These are phyloP conservation scores for Metschnikowia proteae DNA, from an alignment of 805 yeast genomes.

Conservation along the genomic window DNA sequence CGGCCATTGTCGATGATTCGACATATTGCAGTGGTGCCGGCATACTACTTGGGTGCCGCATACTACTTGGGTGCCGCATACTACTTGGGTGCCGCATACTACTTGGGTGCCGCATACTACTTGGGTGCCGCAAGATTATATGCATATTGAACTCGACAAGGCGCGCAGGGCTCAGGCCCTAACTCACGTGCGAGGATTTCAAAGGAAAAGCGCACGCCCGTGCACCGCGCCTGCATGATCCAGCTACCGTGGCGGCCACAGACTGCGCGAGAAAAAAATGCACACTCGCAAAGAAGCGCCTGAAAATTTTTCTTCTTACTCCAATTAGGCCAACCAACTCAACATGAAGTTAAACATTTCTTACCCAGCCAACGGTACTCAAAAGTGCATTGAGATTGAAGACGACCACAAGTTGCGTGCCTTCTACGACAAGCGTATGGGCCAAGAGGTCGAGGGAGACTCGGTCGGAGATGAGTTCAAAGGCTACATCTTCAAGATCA, in stretches of 20 bases:
- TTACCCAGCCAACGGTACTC: conserved; percentile 99
- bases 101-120: too few species aligned
- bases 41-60: too few species aligned
- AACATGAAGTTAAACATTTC: conserved; percentile 89
- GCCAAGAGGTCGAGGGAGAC: conserved; percentile 99
- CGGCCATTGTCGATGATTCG: too few species aligned
- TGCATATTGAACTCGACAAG: too few species aligned
- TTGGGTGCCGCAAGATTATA: too few species aligned
- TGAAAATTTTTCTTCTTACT: conserved; percentile 23
- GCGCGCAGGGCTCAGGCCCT: conserved; percentile 17
- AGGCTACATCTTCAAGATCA: conserved; percentile 97
- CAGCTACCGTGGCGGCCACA: conserved; percentile 1
- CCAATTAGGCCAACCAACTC: conserved; percentile 32
- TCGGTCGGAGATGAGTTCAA: conserved; percentile 97
- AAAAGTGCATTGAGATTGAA: conserved; percentile 95
- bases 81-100: too few species aligned
- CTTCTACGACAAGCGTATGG: conserved; percentile 99
- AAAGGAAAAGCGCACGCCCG: not conserved
- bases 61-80: too few species aligned
- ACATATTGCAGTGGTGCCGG: too few species aligned
- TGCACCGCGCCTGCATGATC: conserved; percentile 8
- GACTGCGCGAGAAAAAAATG: conserved; percentile 11
- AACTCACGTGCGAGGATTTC: conserved; percentile 10
- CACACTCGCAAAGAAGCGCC: conserved; percentile 12
- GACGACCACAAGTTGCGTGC: conserved; percentile 98